Base-by-base conservation (phyloP, 2,329 filamentous ascomycete genomes). In the Waltergamsia citrina region DNA sequence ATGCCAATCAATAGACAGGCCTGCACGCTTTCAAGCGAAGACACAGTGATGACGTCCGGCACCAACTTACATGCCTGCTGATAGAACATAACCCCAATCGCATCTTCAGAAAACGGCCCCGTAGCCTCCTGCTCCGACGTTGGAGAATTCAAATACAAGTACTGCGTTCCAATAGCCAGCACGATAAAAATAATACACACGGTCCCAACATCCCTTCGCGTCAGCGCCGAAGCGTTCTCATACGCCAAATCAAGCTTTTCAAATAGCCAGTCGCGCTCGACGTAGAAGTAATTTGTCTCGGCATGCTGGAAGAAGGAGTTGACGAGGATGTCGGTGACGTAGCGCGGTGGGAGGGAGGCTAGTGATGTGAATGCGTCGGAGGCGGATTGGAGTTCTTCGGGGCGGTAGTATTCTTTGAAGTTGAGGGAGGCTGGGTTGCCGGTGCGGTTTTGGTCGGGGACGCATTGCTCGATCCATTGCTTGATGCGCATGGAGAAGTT, bases 1-100 rank as follows among this genome's bases (percentile, higher is more conserved):
- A 72, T 62, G 3, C 68, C 71, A 11, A 76, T 65, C 16, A 76
- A 53, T 7, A 75, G 48, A 36, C 68, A 74, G 2, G 69, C 71
- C 44, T 76, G 71, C 0, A 75, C 70, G 40, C 71, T 74, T 42
- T 73, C 65, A 9, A 74, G 55, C 3, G 70, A 74, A 1, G 68
- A 65, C 6, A 66, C 63, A 2, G 69, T 67, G 35, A 76, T 74
- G 24, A 74, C 65, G 37, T 75, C 71, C 2, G 71, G 67, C 2
- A 75, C 53, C 3, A 75, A 52, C 41, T 64, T 68, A 18, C 63
- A 66, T 0, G 71, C 70, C 41, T 67, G 66, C 35, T 72, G 67
- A 41, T 76, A 75, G 39, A 75, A 72, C 17, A 65, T 66, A 6
- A 71, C 54, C 4, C 71, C 71, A 2, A 73, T 61, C 17, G 69